Base-by-base conservation (phyloP, 2,329 filamentous ascomycete genomes). In the Botrytis deweyae region DNA sequence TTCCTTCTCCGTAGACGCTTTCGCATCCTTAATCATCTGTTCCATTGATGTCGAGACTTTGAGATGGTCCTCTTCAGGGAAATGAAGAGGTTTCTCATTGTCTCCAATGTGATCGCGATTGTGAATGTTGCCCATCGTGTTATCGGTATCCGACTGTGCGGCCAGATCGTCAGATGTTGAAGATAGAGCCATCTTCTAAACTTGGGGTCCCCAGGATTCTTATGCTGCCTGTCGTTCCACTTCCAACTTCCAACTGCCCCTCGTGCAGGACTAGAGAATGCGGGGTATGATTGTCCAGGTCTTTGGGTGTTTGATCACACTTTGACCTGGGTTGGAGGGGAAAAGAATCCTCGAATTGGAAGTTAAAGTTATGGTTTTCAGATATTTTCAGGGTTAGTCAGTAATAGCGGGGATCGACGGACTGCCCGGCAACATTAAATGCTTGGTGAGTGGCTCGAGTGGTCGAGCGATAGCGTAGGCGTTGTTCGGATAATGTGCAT, bases 281-380 rank as follows among this genome's bases (percentile, higher is more conserved):
- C 64, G 71, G 71, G 64, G 71, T 69, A 73, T 25, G 46, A 44
- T 40, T 73, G 16, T 73, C 71, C 71, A 49, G 64, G 49, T 72
- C 62, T 29, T 62, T 69, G 71, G 71, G 70, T 72, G n/a, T 46
- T 73, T 69, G 64, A 42, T 69, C 46, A 69, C 64, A 73, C 40
- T 69, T 46, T 62, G 49, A 69, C 42, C 64, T 62, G 64, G 71
- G 40, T 44, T 61, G 52, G 52, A 62, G 38, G 52, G 71, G 64
- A 64, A 72, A 73, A n/a, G 18, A 69, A 61, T 69, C 71, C 63
- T 73, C 71, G 64, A 69, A 73, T 73, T 69, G 64, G 64, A 73
- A 69, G 64, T 69, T 62, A 52, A n/a, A 33, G 66, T 58, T 58
- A 38, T 40, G 12, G 10, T 40, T 69, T 69, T 73, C 55, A 73